A percentile compares a stretch with the other conserved stretches of the same genome.
Conservation (phyloP, 73 alveolate genomes). For the Effrenium voratum region DNA sequence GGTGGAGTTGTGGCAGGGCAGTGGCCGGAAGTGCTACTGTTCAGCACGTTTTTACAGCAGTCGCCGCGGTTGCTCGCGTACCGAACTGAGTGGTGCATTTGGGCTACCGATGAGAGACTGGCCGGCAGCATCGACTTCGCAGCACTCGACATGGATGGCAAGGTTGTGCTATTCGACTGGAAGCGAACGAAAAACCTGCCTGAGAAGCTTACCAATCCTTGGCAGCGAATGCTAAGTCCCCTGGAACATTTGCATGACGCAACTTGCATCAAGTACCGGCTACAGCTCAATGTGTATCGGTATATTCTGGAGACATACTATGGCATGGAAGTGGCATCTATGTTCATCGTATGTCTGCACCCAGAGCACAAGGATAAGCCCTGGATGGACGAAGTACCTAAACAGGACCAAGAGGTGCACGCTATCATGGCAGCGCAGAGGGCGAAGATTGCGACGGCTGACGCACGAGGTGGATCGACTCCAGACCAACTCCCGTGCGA, state of each 20-base stretch:
- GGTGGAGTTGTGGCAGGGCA: neutral
- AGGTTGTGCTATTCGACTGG: slow-evolving; percentile 29
- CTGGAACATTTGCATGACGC: neutral
- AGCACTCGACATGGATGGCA: neutral
- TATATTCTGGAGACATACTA: slow-evolving; percentile 25
- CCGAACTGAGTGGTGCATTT: slow-evolving; percentile 65
- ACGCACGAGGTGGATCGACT: too few relatives aligned
- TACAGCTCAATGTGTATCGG: slow-evolving; percentile 47
- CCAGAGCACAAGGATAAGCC: slow-evolving; percentile 26
- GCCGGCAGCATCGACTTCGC: slow-evolving; percentile 47
- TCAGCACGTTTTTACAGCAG: neutral
- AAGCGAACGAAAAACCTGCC: slow-evolving; percentile 18
- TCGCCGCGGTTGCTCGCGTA: too few relatives aligned
- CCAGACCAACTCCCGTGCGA: too few relatives aligned
- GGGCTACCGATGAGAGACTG: neutral
- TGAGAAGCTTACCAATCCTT: neutral
- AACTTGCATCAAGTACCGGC: slow-evolving; percentile 11
- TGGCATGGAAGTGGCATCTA: neutral
- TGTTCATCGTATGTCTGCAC: slow-evolving; percentile 22
- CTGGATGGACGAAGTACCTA: slow-evolving; percentile 12
- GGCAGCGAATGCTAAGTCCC: neutral
- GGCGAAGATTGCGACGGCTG: too few relatives aligned
- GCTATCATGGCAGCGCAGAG: neutral
- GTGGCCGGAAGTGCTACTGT: neutral
- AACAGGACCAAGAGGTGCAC: neutral